These are phyloP conservation scores for Citrus mangshanensis DNA, from an alignment of 345 rosid species.

Conservation along the genomic window DNA sequence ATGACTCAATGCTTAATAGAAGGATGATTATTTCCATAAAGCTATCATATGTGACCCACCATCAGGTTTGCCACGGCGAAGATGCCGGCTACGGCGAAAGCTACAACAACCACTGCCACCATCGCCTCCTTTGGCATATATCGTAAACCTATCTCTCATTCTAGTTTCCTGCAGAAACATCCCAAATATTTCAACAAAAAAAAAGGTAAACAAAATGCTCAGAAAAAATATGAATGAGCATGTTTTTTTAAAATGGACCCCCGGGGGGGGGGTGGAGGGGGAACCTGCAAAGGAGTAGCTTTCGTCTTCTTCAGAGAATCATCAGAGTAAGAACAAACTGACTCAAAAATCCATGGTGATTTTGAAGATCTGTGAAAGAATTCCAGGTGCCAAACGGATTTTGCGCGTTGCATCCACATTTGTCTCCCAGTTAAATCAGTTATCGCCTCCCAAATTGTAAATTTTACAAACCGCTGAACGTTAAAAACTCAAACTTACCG, in stretches of 20 bases:
- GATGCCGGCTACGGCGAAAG: constrained; percentile 45
- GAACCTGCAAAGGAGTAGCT: constrained; percentile 62
- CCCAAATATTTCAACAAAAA: constrained; percentile 1
- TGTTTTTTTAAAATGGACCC: not conserved
- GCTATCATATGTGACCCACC: constrained; percentile 30
- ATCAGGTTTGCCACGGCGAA: constrained; percentile 54
- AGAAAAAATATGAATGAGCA: not conserved
- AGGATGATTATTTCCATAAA: not conserved
- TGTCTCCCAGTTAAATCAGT: not conserved
- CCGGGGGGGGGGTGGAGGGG: too few species aligned
- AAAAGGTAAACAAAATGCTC: not conserved
- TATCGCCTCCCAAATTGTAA: not conserved
- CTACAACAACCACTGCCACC: constrained; percentile 67
- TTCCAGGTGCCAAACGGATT: constrained; percentile 23
- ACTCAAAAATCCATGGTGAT: constrained; percentile 30
- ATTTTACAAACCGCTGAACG: not conserved
- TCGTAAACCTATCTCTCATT: constrained; percentile 54
- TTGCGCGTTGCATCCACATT: constrained; percentile 41
- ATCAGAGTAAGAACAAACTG: constrained; percentile 40
- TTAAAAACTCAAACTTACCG: not conserved
- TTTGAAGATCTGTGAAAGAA: constrained; percentile 27
- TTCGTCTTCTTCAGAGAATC: constrained; percentile 36
- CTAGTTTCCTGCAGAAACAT: constrained; percentile 48
- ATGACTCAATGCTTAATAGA: not conserved
- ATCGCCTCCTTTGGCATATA: constrained; percentile 61